Evolutionary conservation across 306 rosid species (phyloP).

Genomic region (Malus asiatica): DNA sequence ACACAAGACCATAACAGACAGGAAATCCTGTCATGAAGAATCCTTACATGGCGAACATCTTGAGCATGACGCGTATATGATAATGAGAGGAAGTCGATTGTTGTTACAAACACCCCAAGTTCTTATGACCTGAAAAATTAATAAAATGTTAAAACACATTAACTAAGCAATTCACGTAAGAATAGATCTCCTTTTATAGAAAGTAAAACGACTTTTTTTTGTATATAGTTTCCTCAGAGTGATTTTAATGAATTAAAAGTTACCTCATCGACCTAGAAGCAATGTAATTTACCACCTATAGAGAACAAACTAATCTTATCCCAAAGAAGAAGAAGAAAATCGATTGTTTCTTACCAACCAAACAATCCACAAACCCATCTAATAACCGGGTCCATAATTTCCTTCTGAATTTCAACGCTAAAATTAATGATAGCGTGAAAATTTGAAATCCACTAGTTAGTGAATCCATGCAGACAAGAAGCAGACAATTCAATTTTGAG

Average conservation of each 20-base stretch:
- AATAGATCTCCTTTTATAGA: not conserved
- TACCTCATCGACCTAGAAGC: not conserved
- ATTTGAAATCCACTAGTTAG: not conserved
- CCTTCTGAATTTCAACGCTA: not conserved
- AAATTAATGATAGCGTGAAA: not conserved
- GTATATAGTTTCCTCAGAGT: not conserved
- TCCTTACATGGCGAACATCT: conserved; percentile 74
- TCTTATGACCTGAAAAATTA: conserved; percentile 57
- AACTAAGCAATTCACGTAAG: not conserved
- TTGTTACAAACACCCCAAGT: conserved; percentile 83
- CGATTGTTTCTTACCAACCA: not conserved
- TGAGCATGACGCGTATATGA: conserved; percentile 76
- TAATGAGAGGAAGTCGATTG: conserved; percentile 87
- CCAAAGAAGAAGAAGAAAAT: not conserved
- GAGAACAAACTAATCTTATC: not conserved
- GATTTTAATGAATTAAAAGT: not conserved
- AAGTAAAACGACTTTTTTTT: not conserved
- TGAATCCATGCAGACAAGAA: not conserved
- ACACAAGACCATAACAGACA: not conserved
- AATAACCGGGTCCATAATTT: not conserved
- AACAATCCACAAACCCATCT: not conserved
- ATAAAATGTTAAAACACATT: not conserved
- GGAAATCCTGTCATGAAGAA: conserved; percentile 10
- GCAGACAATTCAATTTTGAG: not conserved
- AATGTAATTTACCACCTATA: not conserved